These are phyloP conservation scores for Silene coronaria DNA, from an alignment of 179 eudicot species.

Conservation along the genomic window DNA sequence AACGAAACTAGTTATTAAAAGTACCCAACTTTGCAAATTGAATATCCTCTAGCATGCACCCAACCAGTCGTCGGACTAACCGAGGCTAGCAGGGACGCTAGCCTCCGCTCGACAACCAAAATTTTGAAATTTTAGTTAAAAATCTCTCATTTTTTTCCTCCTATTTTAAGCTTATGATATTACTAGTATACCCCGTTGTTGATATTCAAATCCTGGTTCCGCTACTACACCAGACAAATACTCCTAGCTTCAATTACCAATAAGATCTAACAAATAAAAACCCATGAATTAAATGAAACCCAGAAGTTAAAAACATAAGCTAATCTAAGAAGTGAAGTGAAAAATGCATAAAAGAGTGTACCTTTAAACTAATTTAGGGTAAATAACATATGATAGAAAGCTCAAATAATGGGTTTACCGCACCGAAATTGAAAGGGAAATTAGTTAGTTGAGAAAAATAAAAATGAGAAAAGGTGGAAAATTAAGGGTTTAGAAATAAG, in stretches of 20 bases:
- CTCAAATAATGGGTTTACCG: neutral
- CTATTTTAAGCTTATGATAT: too few species aligned
- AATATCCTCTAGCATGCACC: slow-evolving; percentile 11
- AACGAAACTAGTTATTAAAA: neutral
- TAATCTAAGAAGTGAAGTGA: neutral
- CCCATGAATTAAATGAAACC: neutral
- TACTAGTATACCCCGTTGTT: too few species aligned
- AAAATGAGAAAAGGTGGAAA: too few species aligned
- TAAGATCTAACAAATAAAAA: neutral
- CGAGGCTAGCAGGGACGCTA: too few species aligned
- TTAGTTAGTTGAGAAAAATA: neutral
- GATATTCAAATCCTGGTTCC: too few species aligned
- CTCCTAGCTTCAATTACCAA: neutral
- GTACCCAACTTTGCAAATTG: neutral
- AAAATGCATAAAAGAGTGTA: neutral
- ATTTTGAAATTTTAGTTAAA: too few species aligned
- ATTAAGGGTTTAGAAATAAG: neutral
- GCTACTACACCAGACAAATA: slow-evolving; percentile 1
- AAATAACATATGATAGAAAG: neutral
- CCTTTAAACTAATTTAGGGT: neutral
- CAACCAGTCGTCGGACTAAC: neutral
- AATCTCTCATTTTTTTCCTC: too few species aligned
- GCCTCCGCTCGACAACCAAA: too few species aligned
- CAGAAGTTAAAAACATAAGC: neutral
- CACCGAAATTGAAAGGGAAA: neutral